Base-by-base conservation (phyloP, 345 rosid genomes). In the Gossypium longicalyx region DNA sequence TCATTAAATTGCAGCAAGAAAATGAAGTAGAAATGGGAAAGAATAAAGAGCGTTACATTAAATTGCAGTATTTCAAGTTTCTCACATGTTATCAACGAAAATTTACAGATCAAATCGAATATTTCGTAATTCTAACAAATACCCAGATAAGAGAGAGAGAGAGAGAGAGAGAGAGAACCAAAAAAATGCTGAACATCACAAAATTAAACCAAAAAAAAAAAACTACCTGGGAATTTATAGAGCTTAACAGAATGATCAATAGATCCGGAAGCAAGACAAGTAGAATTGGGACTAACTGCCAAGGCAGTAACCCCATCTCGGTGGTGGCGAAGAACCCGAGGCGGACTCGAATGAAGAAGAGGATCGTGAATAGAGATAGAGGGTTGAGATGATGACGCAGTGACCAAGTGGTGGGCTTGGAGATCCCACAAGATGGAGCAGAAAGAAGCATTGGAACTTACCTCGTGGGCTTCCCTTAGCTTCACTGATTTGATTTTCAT, bases 211-310 rank as follows among this genome's bases (percentile, higher is more conserved):
- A 29, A 29, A 29, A 9, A 6, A 53, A 22, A 43, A 27, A 12
- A 56, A 23, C 49, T 83, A 92, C 98, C 83, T n/a, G 98, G 98
- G 69, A 95, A 95, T 77, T 85, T 93, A 89, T 90, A 95, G 86
- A 95, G 96, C 88, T 95, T 95, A 66, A 95, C 98, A 51, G 98
- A 92, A 81, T 87, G 97, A 78, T 93, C 99, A 43, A 93, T 83
- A 47, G 99, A 93, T 54, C 94, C 99, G 9, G 99, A 93, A 47
- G 99, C 97, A 64, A 95, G 96, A 86, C 93, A 89, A 63, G 98
- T 84, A 71, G 97, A 91, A 76, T 95, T 92, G 59, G 90, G 89
- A 83, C 96, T 93, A 34, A 95, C 89, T 22, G 96, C 90, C 49
- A 93, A 74, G 44, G 97, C 87, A 13, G 98, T 93, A 79, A 91